Base-by-base conservation (phyloP, 306 rosid species). In the Castanopsis chinensis region DNA sequence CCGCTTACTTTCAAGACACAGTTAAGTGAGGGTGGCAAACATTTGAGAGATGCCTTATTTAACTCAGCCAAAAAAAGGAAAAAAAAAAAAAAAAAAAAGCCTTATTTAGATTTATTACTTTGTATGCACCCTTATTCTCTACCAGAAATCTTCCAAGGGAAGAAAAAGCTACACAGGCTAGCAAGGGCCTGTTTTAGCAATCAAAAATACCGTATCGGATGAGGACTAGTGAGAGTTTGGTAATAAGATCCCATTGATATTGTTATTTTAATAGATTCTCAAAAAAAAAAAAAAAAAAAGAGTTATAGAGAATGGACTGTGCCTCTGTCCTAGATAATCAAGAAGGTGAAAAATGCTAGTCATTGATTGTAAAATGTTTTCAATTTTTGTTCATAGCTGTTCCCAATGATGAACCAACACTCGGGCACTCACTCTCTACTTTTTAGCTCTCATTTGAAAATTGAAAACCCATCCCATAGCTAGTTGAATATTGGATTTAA, bases 1-100 rank as follows among this genome's bases (percentile, higher is more conserved):
- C 77, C 28, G 56, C 72, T 69, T 52, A 61, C 56, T 81, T 73
- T 72, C 83, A n/a, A 63, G 72, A 72, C 78, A 52, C 45, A 21
- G 59, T 58, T 45, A 49, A 3, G 12, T 18, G 25, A 57, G 33
- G 70, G 65, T 49, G 72, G 73, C 72, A 69, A 28, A 73, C 21
- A 70, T 64, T 77, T 59, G 23, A 59, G 32, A 64, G 45, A 63
- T 63, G 43, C n/a, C n/a, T 33, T 30, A 33, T 19, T 67, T 19
- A 21, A 49, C 53, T 49, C 5, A 12, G 53, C 53, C 53, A 10
- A 12, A 49, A 49, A 49, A 12, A 11, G 15, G 12, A 49, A 49
- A 10, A 45, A 45, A 49, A 13, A 49, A 49, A 49, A 49, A 49
- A 10, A 45, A 45, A 49, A 13, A 49, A 49, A 0, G 53, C 10